Evolutionary conservation across 2,329 filamentous ascomycete species (phyloP), one percentile per base, ranked within the genome.

Genomic region (Aspergillus transmontanensis): DNA sequence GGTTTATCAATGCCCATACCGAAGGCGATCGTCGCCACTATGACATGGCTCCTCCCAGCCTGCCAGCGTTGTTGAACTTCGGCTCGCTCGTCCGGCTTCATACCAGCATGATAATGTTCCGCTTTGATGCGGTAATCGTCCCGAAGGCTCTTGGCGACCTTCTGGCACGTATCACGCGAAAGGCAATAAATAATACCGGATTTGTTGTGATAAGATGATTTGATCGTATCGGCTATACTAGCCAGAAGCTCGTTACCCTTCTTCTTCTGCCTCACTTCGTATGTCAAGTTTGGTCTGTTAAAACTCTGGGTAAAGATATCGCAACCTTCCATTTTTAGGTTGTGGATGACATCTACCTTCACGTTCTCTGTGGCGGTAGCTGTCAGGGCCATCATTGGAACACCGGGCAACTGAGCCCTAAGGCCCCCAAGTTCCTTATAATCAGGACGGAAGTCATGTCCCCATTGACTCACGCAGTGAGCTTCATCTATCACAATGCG

Each of bases 1-100:
- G 94, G 87, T 77, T 99, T 99, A 81, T 99, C 95, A 68, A 99
- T 99, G n/a, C 95, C 95, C 95, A 99, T 99, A 7, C 95, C 95
- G 75, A 99, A 99, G 28, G 95, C 95, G 76, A 99, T 98, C 0
- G 95, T 99, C 23, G 95, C 96, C 57, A 99, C 95, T 50, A 99
- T 96, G 39, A 99, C 91, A 69, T 97, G 91, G 71, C 90, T 86
- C 58, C 83, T 80, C 6, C 93, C 93, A 50, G 80, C 81, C 76
- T 99, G 95, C 95, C 95, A 99, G 34, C 88, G 78, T 64, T 86
- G 86, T 76, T 98, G 94, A 5, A 95, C 86, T 7, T 84, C 76
- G 1, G 84, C 83, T 75, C 94, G 94, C 58, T 91, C 86, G 5
- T 85, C 80, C 0, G 90, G 75, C 2, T 87, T 81, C 79, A 99